These are phyloP conservation scores for Tricholoma terreum DNA, from an alignment of 768 basidiomycete species.

Conservation along the genomic window DNA sequence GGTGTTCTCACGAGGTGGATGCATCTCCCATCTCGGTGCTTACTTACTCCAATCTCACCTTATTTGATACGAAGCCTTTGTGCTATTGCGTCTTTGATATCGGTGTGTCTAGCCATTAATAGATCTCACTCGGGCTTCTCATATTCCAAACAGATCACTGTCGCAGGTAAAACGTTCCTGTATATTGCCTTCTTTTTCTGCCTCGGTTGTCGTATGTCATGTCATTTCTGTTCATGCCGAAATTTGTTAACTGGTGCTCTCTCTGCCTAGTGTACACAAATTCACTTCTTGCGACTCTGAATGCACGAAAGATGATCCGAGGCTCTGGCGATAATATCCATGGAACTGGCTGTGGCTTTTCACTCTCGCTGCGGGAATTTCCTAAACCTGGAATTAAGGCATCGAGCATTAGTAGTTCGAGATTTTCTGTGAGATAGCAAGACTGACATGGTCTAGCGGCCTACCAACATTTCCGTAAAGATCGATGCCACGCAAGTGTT, in stretches of 20 bases:
- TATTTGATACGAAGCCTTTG: constrained; percentile 36
- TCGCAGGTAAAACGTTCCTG: constrained; percentile 46
- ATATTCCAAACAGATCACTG: constrained; percentile 36
- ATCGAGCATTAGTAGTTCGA: too few species aligned
- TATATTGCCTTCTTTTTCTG: constrained; percentile 59
- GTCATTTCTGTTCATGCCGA: constrained; percentile 17
- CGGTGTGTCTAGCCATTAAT: constrained; percentile 30
- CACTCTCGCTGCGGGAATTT: constrained; percentile 37
- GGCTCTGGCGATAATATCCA: constrained; percentile 36
- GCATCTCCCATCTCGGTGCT: background rate
- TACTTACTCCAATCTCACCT: constrained; percentile 3
- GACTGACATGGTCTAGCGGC: constrained; percentile 26
- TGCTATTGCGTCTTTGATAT: constrained; percentile 53
- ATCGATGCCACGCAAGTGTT: constrained; percentile 54
- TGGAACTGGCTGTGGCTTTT: constrained; percentile 38
- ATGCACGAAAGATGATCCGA: constrained; percentile 49
- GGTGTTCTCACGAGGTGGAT: constrained; percentile 34
- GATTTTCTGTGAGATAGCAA: background rate
- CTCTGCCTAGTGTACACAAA: constrained; percentile 51
- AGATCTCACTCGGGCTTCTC: background rate
- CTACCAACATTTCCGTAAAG: constrained; percentile 50
- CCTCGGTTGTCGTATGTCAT: constrained; percentile 52
- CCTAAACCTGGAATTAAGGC: too few species aligned
- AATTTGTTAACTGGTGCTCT: background rate
- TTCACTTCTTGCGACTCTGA: constrained; percentile 56